Base-by-base conservation (phyloP, 2,329 filamentous ascomycete genomes). In the Diplodia mutila region DNA sequence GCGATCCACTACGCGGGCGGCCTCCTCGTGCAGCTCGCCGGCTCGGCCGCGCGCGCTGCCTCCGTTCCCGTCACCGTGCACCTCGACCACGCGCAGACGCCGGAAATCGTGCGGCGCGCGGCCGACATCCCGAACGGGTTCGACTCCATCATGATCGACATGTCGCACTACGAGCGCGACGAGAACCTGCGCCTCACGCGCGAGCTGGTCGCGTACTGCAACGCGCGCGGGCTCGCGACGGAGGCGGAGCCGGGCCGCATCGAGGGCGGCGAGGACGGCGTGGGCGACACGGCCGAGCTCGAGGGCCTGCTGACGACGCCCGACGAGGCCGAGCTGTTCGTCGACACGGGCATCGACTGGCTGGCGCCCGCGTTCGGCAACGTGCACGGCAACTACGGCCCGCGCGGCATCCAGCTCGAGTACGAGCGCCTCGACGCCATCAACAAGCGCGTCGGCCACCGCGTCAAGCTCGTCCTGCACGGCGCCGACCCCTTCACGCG, bases 331-430 rank as follows among this genome's bases (percentile, higher is more conserved):
- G 84, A 88, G 70, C 87, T 91, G 72, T 93, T 93, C 72, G 85
- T 91, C 4, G 84, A 82, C 2, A 90, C 89, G 12, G 90, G 90
- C 0, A 90, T 93, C 73, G 88, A 93, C 73, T 90, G 89, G 80
- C 80, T 93, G 16, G 91, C 91, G 2, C 91, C 90, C 0, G 89
- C 89, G 0, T 91, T 93, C 79, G 90, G 90, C 3, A 93, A 92
- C 73, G 88, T 93, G 53, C 90, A 93, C 46, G 67, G 69, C 34
- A 72, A 70, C 52, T 73, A 73, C 59, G 72, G 72, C 8, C 68
- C 72, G 3, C 59, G 69, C 14, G 71, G 72, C 32, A 79, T 80
- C 27, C 81, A 84, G 75, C 77, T 90, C 21, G 89, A 91, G 73
- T 90, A 87, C 75, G 85, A 84, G 23, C 78, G 84, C 68, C 74